A percentile compares a stretch with the other conserved stretches of the same genome.
Evolutionary conservation across 805 yeast species (phyloP).

Genomic region (Torulaspora maleeae): DNA sequence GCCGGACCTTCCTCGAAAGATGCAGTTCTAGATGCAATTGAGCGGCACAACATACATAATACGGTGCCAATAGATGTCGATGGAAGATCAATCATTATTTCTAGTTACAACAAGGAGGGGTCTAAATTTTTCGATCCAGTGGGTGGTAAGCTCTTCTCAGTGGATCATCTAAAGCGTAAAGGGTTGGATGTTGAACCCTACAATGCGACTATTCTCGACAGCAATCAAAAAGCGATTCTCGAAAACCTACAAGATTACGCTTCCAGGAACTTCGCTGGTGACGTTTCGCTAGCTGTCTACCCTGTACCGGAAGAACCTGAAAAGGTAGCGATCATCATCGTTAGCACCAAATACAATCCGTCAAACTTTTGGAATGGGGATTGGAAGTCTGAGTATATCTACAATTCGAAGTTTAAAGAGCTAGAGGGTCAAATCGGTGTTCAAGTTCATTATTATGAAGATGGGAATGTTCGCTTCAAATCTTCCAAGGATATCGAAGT

Average conservation of each 20-base stretch:
- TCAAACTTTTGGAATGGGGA: slow-evolving; percentile 84
- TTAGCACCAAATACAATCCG: slow-evolving; percentile 69
- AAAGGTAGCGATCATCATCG: slow-evolving; percentile 47
- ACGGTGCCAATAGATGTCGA: slow-evolving; percentile 34
- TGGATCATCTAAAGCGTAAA: slow-evolving; percentile 48
- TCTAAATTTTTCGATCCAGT: slow-evolving; percentile 55
- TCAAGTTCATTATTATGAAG: slow-evolving; percentile 91
- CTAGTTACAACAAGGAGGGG: slow-evolving; percentile 46
- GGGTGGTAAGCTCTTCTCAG: slow-evolving; percentile 47
- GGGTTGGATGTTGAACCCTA: slow-evolving; percentile 52
- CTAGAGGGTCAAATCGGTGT: slow-evolving; percentile 54
- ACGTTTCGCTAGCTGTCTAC: slow-evolving; percentile 43
- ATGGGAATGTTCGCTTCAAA: slow-evolving; percentile 85
- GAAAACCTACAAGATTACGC: slow-evolving; percentile 44
- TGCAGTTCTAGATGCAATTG: slow-evolving; percentile 37
- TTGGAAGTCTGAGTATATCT: slow-evolving; percentile 68
- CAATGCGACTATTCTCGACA: slow-evolving; percentile 20
- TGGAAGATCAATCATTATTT: slow-evolving; percentile 40
- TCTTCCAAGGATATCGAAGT: slow-evolving; percentile 38
- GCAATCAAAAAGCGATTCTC: slow-evolving; percentile 17
- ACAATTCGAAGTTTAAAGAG: slow-evolving; percentile 32
- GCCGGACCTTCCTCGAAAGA: slow-evolving; percentile 39
- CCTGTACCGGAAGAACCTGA: slow-evolving; percentile 29
- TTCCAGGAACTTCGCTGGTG: slow-evolving; percentile 61
- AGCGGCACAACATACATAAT: slow-evolving; percentile 40